Conservation (phyloP, 1,284 basidiomycete species). For the Cryptococcus wingfieldii region DNA sequence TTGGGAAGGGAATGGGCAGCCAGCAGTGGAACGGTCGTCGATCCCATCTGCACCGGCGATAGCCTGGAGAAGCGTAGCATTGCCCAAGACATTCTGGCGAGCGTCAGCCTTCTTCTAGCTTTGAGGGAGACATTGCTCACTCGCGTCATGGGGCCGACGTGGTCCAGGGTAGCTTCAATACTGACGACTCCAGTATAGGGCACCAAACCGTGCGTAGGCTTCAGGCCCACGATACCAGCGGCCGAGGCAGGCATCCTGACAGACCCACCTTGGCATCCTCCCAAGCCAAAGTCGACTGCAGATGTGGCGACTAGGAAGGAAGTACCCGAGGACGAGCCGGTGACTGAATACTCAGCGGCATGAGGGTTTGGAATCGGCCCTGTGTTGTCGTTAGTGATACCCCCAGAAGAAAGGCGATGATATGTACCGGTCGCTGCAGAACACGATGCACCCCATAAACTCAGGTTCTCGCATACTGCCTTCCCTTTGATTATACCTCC, state of each 20-base stretch:
- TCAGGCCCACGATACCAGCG: conserved; percentile 54
- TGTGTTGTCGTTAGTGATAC: conserved; percentile 42
- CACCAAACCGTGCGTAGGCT: conserved; percentile 54
- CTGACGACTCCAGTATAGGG: conserved; percentile 54
- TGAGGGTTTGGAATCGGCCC: conserved; percentile 52
- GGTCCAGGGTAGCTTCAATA: conserved; percentile 50
- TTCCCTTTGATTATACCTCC: conserved; percentile 52
- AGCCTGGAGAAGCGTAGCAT: conserved; percentile 51
- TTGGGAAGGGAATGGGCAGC: conserved; percentile 48
- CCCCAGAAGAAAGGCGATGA: conserved; percentile 41
- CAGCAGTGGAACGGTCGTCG: conserved; percentile 51
- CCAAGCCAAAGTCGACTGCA: conserved; percentile 52
- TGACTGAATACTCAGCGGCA: conserved; percentile 51
- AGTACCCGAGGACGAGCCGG: conserved; percentile 53
- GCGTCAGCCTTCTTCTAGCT: conserved; percentile 1
- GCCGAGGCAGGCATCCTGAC: conserved; percentile 53
- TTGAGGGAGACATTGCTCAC: not conserved
- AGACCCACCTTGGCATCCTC: conserved; percentile 53
- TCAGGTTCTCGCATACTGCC: conserved; percentile 46
- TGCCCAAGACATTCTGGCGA: conserved; percentile 47
- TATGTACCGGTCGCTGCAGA: conserved; percentile 13
- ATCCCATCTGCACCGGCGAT: conserved; percentile 54
- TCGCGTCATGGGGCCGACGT: conserved; percentile 31
- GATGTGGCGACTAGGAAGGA: conserved; percentile 50
- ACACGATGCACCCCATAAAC: conserved; percentile 20